Evolutionary conservation across 805 yeast species (phyloP).

Genomic region (Candida dajiaensis): DNA sequence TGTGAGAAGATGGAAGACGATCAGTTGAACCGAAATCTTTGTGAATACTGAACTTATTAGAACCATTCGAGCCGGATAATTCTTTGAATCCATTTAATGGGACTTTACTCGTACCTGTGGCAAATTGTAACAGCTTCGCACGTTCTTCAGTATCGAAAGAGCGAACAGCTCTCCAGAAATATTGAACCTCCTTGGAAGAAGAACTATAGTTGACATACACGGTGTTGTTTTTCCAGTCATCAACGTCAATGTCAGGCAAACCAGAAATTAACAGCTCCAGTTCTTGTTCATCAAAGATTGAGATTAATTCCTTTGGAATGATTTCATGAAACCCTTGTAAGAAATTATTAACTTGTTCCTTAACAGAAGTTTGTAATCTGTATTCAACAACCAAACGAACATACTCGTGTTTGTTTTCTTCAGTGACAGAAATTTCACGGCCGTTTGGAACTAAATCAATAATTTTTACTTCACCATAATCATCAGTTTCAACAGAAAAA

Average conservation of each 20-base stretch:
- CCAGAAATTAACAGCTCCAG: constrained; percentile 90
- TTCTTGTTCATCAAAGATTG: constrained; percentile 94
- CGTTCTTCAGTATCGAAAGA: constrained; percentile 92
- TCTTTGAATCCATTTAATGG: constrained; percentile 93
- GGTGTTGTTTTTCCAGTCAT: constrained; percentile 91
- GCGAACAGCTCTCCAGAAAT: constrained; percentile 98
- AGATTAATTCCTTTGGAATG: constrained; percentile 74
- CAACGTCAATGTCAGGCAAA: constrained; percentile 91
- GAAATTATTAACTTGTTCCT: constrained; percentile 83
- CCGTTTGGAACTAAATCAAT: constrained; percentile 85
- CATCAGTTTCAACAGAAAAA: constrained; percentile 88
- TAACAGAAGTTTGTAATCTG: constrained; percentile 73
- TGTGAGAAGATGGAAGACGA: constrained; percentile 91
- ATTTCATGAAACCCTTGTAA: constrained; percentile 85
- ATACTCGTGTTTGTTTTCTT: constrained; percentile 84
- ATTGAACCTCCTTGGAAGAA: constrained; percentile 79
- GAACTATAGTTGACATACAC: constrained; percentile 75
- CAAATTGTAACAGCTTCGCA: constrained; percentile 90
- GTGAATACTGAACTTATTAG: constrained; percentile 81
- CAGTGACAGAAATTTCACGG: constrained; percentile 77
- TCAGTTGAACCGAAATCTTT: constrained; percentile 82
- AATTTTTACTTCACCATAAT: constrained; percentile 82
- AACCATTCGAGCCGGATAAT: constrained; percentile 81
- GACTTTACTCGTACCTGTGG: constrained; percentile 95
- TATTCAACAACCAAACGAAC: constrained; percentile 84